Evolutionary conservation across 1,284 basidiomycete genomes (phyloP).

Genomic region (Xerocomus amazonicus): DNA sequence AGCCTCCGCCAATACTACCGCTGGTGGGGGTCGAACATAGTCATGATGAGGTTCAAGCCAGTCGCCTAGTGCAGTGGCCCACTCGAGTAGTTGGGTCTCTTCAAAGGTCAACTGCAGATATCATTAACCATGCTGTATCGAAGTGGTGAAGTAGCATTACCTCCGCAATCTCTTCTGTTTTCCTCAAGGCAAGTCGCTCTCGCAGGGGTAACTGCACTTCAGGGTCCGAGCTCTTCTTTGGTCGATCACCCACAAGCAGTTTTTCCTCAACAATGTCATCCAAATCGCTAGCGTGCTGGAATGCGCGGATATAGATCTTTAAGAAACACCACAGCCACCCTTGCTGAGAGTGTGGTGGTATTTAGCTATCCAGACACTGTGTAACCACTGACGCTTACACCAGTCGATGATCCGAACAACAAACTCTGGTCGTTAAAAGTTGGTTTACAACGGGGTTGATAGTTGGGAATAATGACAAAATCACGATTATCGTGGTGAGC

Average conservation of each 20-base stretch:
- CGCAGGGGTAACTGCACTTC: conserved; percentile 50
- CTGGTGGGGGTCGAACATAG: conserved; percentile 62
- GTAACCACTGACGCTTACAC: conserved; percentile 41
- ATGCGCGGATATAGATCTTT: conserved; percentile 69
- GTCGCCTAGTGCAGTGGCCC: conserved; percentile 54
- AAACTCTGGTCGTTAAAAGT: conserved; percentile 64
- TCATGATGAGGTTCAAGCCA: conserved; percentile 77
- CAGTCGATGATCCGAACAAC: conserved; percentile 58
- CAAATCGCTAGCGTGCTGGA: conserved; percentile 73
- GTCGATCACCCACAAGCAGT: conserved; percentile 71
- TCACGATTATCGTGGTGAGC: conserved; percentile 82
- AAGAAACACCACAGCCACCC: conserved; percentile 71
- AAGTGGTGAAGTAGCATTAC: conserved; percentile 33
- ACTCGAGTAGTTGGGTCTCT: conserved; percentile 56
- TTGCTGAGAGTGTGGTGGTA: conserved; percentile 36
- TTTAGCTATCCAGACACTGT: conserved; percentile 4
- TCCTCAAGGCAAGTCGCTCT: conserved; percentile 51
- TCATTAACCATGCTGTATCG: conserved; percentile 2
- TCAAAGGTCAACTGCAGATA: conserved; percentile 56
- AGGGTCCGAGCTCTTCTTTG: conserved; percentile 55
- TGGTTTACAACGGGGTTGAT: conserved; percentile 56
- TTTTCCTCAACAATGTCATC: conserved; percentile 75
- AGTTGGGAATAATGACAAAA: conserved; percentile 71
- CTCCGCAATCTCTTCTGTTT: conserved; percentile 53
- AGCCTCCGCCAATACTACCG: conserved; percentile 67